Evolutionary conservation across 495 filamentous ascomycete genomes (phyloP).

Genomic region (Annulohypoxylon nitens): DNA sequence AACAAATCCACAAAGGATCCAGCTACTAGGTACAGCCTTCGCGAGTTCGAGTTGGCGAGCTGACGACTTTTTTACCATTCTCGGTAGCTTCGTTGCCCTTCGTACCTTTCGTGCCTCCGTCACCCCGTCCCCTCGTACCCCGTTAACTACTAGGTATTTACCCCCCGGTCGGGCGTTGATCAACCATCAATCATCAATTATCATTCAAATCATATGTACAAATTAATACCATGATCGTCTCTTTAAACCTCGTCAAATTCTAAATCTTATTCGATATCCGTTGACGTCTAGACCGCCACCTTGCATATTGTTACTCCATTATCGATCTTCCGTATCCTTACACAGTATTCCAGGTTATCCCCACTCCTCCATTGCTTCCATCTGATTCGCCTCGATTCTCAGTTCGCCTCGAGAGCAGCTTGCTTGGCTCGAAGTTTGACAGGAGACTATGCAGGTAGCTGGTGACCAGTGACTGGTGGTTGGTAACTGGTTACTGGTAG

Average conservation of each 20-base stretch:
- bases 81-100: not conserved
- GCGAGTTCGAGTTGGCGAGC: constrained; percentile 16
- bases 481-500: not conserved
- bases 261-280: constrained; percentile 30
- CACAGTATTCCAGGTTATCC: constrained; percentile 24
- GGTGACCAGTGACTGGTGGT: not conserved
- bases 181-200: too few relatives aligned
- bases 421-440: constrained; percentile 19
- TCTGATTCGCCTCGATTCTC: constrained; percentile 12
- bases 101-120: not conserved
- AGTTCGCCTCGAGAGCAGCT: not conserved
- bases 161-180: constrained; percentile 16
- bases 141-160: not conserved
- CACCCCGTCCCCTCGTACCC: not conserved
- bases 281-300: constrained; percentile 32
- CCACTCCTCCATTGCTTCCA: constrained; percentile 18
- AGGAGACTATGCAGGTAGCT: not conserved
- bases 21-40: constrained; percentile 32
- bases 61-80: not conserved
- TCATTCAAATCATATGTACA: too few relatives aligned
- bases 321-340: constrained; percentile 25
- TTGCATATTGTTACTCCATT: constrained; percentile 24
- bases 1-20: constrained; percentile 12
- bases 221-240: constrained; percentile 33
- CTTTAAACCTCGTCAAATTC: constrained; percentile 2